phyloP scores from a whole-genome alignment of 2,329 filamentous ascomycete genomes.

The Trichoderma sp. region DNA sequence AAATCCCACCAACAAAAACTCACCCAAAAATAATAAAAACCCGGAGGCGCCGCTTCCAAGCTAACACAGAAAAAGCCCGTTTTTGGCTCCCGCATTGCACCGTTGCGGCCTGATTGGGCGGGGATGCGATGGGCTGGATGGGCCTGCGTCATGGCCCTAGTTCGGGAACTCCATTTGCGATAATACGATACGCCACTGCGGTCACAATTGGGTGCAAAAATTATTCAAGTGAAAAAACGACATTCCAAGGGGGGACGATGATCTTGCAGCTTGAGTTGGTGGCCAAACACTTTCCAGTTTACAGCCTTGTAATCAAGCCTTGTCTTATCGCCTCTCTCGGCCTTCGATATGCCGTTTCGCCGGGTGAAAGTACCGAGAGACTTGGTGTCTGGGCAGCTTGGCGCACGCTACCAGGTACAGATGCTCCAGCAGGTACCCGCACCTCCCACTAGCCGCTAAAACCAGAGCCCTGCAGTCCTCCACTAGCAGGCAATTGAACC shows the following conservation, averaged over 20 bases:
- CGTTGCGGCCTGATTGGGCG: constrained; percentile 7
- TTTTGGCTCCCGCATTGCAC: not conserved
- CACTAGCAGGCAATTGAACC: not conserved
- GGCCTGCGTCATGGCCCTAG: not conserved
- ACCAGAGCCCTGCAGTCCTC: not conserved
- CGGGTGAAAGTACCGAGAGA: not conserved
- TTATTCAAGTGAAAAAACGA: not conserved
- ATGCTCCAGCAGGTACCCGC: constrained; percentile 2
- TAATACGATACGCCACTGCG: not conserved
- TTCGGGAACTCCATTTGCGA: not conserved
- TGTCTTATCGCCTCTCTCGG: not conserved
- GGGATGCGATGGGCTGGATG: not conserved
- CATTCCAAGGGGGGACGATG: not conserved
- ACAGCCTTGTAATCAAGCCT: too few species aligned
- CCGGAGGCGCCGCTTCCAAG: not conserved
- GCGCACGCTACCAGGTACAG: not conserved
- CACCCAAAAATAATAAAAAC: too few species aligned
- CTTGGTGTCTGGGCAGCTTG: not conserved
- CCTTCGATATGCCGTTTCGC: not conserved
- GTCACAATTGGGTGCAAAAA: not conserved
- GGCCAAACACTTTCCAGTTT: too few species aligned
- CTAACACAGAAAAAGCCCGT: not conserved
- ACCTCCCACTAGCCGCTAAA: not conserved
- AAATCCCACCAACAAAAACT: not conserved
- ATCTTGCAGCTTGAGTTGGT: too few species aligned